Evolutionary conservation across 2,329 filamentous ascomycete species (phyloP).

Genomic region (Colletotrichum caudatum): DNA sequence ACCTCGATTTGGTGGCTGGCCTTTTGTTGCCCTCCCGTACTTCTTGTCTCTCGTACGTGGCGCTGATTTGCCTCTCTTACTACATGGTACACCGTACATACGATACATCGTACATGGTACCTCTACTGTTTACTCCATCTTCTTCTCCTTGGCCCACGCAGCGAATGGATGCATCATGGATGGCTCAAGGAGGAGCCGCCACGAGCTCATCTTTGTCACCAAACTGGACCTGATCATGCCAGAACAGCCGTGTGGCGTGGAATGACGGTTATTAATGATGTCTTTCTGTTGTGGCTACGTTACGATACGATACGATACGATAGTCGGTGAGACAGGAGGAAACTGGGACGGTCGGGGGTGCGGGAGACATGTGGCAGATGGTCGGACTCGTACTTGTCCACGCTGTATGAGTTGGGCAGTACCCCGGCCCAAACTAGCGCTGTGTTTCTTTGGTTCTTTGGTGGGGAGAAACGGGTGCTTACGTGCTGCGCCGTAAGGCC

Average conservation of each 20-base stretch:
- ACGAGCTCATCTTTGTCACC: constrained; percentile 1
- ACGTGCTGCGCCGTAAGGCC: too few relatives aligned
- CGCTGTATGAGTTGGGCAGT: neutral
- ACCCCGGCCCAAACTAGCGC: constrained; percentile 12
- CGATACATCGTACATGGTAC: too few relatives aligned
- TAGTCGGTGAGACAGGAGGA: neutral
- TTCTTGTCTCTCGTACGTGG: neutral
- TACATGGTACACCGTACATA: too few relatives aligned
- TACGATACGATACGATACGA: neutral
- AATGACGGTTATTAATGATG: constrained; percentile 27
- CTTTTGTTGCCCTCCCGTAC: neutral
- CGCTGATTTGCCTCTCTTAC: neutral
- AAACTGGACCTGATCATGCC: constrained; percentile 7
- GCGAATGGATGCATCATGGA: neutral
- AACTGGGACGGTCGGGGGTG: neutral
- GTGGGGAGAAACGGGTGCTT: neutral
- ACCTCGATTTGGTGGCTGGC: too few relatives aligned
- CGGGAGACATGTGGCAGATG: constrained; percentile 23
- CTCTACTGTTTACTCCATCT: neutral
- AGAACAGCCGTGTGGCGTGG: neutral
- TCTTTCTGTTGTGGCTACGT: constrained; percentile 13
- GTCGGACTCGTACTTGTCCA: constrained; percentile 29
- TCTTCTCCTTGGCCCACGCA: neutral
- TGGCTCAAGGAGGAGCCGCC: neutral
- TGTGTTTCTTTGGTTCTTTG: constrained; percentile 20